Base-by-base conservation (phyloP, 352 stramenopile genomes). In the Phytophthora sansomeana region DNA sequence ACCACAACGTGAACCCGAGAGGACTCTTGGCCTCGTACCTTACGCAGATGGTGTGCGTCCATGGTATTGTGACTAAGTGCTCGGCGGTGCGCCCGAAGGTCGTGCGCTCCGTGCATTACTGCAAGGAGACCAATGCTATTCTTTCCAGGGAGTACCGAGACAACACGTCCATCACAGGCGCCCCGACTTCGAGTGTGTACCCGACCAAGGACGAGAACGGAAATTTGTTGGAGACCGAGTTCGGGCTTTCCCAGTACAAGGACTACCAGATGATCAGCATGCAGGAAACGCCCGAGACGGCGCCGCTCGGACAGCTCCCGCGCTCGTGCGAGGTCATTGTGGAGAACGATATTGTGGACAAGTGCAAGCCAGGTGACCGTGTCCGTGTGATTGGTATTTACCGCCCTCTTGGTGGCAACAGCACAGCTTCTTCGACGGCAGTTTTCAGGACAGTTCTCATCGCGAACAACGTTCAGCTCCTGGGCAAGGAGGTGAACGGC, bases 61-160 rank as follows among this genome's bases (percentile, higher is more conserved):
- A 99, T 71, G 98, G 98, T 13, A 99, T 99, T 58, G 97, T 99
- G 21, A 99, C 98, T 14, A 99, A 99, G 80, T 97, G 93, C 85
- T 98, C 97, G 10, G 83, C 93, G 4, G 95, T 99, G 58, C 96
- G 98, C 52, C 98, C 98, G 10, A 99, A 99, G 81, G 90, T 99
- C 24, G 93, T 99, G 28, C 87, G 90, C 59, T 98, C 90, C 19
- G 88, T 99, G 7, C 98, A 99, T 67, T 99, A 98, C 79, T 99
- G 97, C 77, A 97, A 95, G 28, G 87, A 96, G 49, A 99, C 97
- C 14, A 97, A 98, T 52, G 75, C 86, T 17, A 96, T 98, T 64
- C 75, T 96, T 35, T 90, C 85, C 28, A 88, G 96, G 32, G 92
- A 98, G 61, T 99, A 99, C 83, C 86, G 98, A 8, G 98, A 99